Evolutionary conservation across 2,329 filamentous ascomycete species (phyloP), one percentile per base, ranked within the genome.

Genomic region (Ceratocystis alfenasii): DNA sequence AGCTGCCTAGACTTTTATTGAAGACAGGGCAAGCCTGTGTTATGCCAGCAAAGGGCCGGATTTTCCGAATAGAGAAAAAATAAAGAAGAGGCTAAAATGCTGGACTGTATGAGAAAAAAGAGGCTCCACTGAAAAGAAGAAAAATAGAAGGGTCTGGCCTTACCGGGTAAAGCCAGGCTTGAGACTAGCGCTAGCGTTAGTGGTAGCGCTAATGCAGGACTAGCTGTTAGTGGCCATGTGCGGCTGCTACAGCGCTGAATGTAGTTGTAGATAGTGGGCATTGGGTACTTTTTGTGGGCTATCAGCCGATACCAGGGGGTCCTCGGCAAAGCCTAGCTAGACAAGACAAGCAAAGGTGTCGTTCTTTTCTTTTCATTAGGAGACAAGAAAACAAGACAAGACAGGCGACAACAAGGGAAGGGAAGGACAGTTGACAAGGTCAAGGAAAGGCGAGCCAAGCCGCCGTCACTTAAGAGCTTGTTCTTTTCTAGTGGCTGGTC

Each of bases 101-200:
- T 8, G 8, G 22, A 48, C 1, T 46, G n/a, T 15, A 25, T 3
- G 2, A 33, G 33, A n/a, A 59, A 33, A 59, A 59, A 36, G 20
- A 61, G 59, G 28, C 36, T 10, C 28, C 15, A 41, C 28, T n/a
- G n/a, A 62, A 45, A 62, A 62, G 60, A 62, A 62, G 41, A 8
- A 46, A n/a, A 45, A 62, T 44, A 45, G 60, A 62, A 62, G 41
- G 33, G 60, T 17, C 41, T 25, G n/a, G 60, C 28, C 55, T 36
- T 28, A 30, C 8, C 28, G 55, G 55, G 55, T 17, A 59, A 36
- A 36, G 55, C 28, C 15, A n/a, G 28, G 17, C 28, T 8, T 59
- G 55, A 12, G 28, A 8, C 55, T 33, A 57, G 28, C 20, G 22
- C 25, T 30, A 36, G 30, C 12, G 7, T 8, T 59, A 36, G 53